Evolutionary conservation across 1,284 basidiomycete species (phyloP).

Genomic region (Gymnopus androsaceus): DNA sequence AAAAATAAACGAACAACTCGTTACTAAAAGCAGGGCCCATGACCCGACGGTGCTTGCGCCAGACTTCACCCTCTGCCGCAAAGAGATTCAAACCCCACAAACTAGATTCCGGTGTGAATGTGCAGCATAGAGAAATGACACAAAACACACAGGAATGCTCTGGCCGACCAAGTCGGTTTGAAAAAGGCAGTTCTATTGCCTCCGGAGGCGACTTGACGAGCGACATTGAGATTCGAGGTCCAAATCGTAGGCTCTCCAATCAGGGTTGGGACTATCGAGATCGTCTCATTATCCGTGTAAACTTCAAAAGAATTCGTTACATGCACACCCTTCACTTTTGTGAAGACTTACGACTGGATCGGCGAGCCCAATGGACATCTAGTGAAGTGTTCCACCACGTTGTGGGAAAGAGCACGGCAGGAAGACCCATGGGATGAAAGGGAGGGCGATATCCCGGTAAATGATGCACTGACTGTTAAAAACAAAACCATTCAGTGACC

Average conservation of each 20-base stretch:
- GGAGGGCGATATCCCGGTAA: slow-evolving; percentile 28
- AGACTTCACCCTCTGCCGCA: slow-evolving; percentile 15
- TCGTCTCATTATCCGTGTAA: slow-evolving; percentile 14
- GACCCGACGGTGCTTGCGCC: slow-evolving; percentile 18
- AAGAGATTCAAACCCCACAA: slow-evolving; percentile 18
- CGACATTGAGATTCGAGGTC: slow-evolving; percentile 17
- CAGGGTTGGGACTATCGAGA: slow-evolving; percentile 16
- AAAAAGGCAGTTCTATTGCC: slow-evolving; percentile 14
- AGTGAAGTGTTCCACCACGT: slow-evolving; percentile 21
- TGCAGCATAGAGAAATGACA: background rate
- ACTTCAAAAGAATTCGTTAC: background rate
- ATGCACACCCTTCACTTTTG: background rate
- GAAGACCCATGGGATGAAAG: slow-evolving; percentile 26
- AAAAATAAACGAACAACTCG: background rate
- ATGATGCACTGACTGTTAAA: slow-evolving; percentile 19
- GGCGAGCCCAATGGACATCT: slow-evolving; percentile 17
- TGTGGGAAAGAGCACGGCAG: slow-evolving; percentile 27
- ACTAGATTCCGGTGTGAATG: background rate
- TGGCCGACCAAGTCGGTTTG: slow-evolving; percentile 12
- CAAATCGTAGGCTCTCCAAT: slow-evolving; percentile 15
- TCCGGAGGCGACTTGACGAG: slow-evolving; percentile 16
- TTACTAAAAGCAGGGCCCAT: slow-evolving; percentile 20
- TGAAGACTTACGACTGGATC: slow-evolving; percentile 9
- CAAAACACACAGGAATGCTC: slow-evolving; percentile 10
- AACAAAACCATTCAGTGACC: background rate